Percentiles rank a stretch among this genome's conserved stretches.
Evolutionary conservation across 768 basidiomycete species (phyloP).

Genomic region (Boletus fagicola): DNA sequence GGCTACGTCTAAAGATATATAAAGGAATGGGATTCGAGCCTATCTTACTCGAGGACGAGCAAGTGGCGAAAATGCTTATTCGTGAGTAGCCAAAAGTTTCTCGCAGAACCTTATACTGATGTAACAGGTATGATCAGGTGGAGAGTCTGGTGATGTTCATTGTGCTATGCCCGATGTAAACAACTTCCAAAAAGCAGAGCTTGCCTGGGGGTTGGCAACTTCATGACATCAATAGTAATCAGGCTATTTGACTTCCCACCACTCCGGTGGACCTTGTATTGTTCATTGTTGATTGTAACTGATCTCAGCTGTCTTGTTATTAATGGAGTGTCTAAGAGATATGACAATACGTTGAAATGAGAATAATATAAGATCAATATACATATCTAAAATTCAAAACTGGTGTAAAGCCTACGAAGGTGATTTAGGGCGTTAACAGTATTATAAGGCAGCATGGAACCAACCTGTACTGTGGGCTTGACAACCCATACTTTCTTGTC

Average conservation of each 20-base stretch:
- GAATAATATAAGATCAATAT: constrained; percentile 2
- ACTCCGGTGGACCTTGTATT: background rate
- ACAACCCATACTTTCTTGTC: constrained; percentile 74
- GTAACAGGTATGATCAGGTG: constrained; percentile 36
- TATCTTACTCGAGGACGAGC: constrained; percentile 51
- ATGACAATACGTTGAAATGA: constrained; percentile 6
- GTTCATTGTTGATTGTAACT: background rate
- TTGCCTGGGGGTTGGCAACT: constrained; percentile 37
- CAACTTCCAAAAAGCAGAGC: constrained; percentile 29
- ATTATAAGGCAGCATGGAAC: background rate
- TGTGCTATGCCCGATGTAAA: constrained; percentile 30
- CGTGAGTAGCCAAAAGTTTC: constrained; percentile 43
- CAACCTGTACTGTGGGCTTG: constrained; percentile 33
- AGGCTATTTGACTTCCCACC: background rate
- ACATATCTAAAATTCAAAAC: constrained; percentile 1
- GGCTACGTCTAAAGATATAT: constrained; percentile 66
- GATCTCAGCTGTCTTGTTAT: constrained; percentile 2
- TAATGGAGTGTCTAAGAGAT: constrained; percentile 3
- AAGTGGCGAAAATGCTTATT: constrained; percentile 60
- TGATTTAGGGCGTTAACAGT: background rate
- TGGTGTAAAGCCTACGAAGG: constrained; percentile 11
- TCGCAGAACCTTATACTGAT: background rate
- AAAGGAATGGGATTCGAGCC: constrained; percentile 73
- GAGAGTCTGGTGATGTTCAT: constrained; percentile 42
- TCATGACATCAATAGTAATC: constrained; percentile 24